These are phyloP conservation scores for Hypomyces perniciosus DNA, from an alignment of 2,329 filamentous ascomycete genomes.

Conservation along the genomic window DNA sequence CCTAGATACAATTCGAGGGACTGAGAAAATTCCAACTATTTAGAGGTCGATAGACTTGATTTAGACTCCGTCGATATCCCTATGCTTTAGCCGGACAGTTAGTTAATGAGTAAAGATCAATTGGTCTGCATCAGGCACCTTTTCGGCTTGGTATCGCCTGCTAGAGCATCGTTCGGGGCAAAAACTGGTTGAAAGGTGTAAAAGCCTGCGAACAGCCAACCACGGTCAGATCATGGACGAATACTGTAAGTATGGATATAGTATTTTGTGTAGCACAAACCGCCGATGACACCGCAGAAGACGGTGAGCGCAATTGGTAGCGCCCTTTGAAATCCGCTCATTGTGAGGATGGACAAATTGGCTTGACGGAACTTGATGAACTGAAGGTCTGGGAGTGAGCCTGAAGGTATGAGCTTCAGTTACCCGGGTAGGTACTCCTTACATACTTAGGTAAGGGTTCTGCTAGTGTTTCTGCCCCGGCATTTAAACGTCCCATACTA, in stretches of 20 bases:
- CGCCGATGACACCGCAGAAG: conserved; percentile 33
- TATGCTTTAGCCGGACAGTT: background rate
- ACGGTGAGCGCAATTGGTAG: conserved; percentile 30
- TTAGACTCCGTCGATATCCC: background rate
- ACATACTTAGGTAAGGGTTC: too few relatives aligned
- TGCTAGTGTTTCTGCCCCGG: too few relatives aligned
- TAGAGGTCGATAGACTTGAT: background rate
- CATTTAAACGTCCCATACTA: too few relatives aligned
- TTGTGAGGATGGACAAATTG: conserved; percentile 9
- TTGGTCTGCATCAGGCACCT: conserved; percentile 8
- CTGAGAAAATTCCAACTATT: background rate
- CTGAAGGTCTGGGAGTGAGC: too few relatives aligned
- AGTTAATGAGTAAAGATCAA: background rate
- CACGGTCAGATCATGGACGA: too few relatives aligned
- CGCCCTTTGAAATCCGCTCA: conserved; percentile 30
- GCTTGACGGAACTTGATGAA: too few relatives aligned
- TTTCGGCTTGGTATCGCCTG: conserved; percentile 10
- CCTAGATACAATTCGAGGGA: background rate
- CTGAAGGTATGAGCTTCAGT: too few relatives aligned
- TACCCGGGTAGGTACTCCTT: too few relatives aligned
- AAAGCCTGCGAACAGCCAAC: conserved; percentile 21
- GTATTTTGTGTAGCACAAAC: conserved; percentile 18
- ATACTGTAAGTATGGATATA: conserved; percentile 9
- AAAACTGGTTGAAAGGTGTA: conserved; percentile 34
- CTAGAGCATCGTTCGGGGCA: conserved; percentile 17